Evolutionary conservation across 2,329 filamentous ascomycete genomes (phyloP).

Genomic region (Cladosporium sphaerospermum): DNA sequence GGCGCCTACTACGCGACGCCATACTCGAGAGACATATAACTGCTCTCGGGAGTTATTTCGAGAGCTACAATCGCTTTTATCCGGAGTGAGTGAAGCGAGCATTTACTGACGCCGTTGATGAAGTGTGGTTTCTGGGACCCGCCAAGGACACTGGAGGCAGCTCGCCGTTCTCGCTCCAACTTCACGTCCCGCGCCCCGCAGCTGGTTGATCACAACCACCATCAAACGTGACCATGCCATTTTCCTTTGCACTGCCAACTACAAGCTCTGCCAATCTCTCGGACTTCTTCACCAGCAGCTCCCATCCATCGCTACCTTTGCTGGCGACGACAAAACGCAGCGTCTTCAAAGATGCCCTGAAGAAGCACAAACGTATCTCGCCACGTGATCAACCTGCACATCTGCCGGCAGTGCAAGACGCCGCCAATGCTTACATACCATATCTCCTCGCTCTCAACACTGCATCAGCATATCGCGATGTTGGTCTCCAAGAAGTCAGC

Average conservation of each 20-base stretch:
- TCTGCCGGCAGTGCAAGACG: conserved; percentile 62
- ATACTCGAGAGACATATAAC: no score
- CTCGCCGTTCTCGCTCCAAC: no score
- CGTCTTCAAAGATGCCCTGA: conserved; percentile 74
- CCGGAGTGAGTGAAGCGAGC: no score
- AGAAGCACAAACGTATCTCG: conserved; percentile 82
- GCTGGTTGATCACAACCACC: no score
- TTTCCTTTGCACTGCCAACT: conserved; percentile 79
- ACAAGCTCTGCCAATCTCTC: conserved; percentile 83
- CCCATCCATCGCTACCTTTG: conserved; percentile 83
- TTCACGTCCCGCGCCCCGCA: no score
- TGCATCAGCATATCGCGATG: conserved; percentile 48
- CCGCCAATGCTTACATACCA: conserved; percentile 71
- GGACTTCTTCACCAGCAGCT: conserved; percentile 66
- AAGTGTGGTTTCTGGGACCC: no score
- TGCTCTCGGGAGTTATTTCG: no score
- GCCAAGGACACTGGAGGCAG: no score
- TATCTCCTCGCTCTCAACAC: conserved; percentile 73
- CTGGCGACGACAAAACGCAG: conserved; percentile 76
- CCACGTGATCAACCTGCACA: conserved; percentile 63
- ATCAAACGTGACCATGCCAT: conserved; percentile 61
- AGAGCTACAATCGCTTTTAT: no score
- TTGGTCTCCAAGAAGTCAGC: conserved; percentile 58
- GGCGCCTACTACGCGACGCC: no score
- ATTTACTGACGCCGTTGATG: no score